These are phyloP conservation scores for Dittrichia graveolens DNA, from an alignment of 129 eudicot species.

Conservation along the genomic window DNA sequence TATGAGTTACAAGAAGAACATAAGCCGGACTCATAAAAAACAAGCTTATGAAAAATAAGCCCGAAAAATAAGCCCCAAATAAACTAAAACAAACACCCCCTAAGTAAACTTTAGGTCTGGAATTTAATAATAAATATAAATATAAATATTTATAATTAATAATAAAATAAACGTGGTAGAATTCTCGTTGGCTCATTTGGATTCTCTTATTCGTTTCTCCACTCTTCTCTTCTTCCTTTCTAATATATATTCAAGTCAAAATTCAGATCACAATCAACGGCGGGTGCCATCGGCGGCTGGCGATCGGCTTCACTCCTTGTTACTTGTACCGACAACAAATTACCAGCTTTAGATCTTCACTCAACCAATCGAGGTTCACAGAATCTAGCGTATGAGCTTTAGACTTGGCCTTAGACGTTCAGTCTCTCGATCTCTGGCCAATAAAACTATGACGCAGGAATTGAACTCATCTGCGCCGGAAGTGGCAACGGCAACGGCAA, in stretches of 20 bases:
- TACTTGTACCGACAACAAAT: neutral
- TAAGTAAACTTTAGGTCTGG: too few relatives aligned
- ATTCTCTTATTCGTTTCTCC: neutral
- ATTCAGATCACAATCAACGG: constrained; percentile 29
- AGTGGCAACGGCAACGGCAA: constrained; percentile 16
- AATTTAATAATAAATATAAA: too few relatives aligned
- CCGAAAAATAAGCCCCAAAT: too few relatives aligned
- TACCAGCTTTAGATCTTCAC: constrained; percentile 4
- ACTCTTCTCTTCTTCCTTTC: constrained; percentile 6
- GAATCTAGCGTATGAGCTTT: constrained; percentile 34
- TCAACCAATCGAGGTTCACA: constrained; percentile 11
- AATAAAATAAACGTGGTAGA: neutral
- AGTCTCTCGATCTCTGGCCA: constrained; percentile 24
- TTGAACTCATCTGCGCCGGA: constrained; percentile 39
- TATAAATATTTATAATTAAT: too few relatives aligned
- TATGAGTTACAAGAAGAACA: too few relatives aligned
- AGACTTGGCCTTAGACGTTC: constrained; percentile 32
- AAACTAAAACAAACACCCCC: too few relatives aligned
- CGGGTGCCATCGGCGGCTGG: constrained; percentile 13
- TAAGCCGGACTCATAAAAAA: too few relatives aligned
- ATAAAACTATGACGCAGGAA: constrained; percentile 55
- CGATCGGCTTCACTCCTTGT: neutral
- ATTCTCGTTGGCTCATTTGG: constrained; percentile 10
- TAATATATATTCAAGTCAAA: constrained; percentile 22
- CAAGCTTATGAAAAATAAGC: too few relatives aligned